These are phyloP conservation scores for Neckera pumila DNA, from an alignment of 225 moss, liverwort and hornwort genomes.

Conservation along the genomic window DNA sequence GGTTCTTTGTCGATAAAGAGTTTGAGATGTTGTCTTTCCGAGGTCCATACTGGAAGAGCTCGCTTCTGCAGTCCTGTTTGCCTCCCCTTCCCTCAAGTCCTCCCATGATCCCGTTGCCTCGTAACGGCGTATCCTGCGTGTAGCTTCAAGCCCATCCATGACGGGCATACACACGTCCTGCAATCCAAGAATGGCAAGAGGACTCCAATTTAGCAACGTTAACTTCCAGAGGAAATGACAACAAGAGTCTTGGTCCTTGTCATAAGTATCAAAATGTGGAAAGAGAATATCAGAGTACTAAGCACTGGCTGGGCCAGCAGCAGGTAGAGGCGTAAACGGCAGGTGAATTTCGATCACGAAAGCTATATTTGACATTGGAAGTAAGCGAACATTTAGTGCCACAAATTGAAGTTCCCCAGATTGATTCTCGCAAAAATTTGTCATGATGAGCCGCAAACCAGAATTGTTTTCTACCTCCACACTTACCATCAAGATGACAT, in stretches of 20 bases:
- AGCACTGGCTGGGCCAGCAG: neutral
- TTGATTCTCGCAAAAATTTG: neutral
- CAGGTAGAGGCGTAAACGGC: neutral
- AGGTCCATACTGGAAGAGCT: neutral
- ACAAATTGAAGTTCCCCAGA: neutral
- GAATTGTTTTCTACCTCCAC: neutral
- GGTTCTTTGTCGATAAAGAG: constrained; percentile 13
- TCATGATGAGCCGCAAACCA: neutral
- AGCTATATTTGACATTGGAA: neutral
- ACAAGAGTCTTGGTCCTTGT: neutral
- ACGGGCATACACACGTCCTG: constrained; percentile 54
- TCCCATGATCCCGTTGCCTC: constrained; percentile 38
- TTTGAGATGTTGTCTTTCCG: neutral
- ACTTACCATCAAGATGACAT: constrained; percentile 78
- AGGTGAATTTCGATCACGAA: neutral
- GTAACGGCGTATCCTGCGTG: constrained; percentile 29
- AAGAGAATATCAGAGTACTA: neutral
- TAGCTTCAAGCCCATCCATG: constrained; percentile 51
- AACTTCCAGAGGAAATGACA: neutral
- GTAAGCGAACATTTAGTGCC: neutral
- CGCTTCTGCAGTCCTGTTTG: neutral
- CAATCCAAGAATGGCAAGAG: neutral
- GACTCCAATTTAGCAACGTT: neutral
- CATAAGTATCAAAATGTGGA: neutral
- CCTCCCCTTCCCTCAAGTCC: constrained; percentile 4